Evolutionary conservation across 2,329 filamentous ascomycete genomes (phyloP).

Genomic region (Chaetothyriales sp.): DNA sequence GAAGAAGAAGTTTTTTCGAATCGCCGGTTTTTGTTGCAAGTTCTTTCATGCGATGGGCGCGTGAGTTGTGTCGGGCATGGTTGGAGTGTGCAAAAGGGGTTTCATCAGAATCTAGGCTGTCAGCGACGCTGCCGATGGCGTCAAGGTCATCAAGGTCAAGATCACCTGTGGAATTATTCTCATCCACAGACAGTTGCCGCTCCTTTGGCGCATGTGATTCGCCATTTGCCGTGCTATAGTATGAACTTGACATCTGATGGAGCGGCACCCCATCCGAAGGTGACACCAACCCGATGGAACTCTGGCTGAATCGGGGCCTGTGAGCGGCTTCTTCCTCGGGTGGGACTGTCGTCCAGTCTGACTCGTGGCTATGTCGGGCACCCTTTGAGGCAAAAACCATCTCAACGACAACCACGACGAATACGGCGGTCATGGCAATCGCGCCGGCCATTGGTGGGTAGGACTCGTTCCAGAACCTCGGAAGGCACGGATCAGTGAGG

Average conservation of each 20-base stretch:
- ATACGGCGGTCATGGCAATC: slow-evolving; percentile 31
- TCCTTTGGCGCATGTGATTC: neutral
- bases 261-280: neutral
- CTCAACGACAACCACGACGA: slow-evolving; percentile 37
- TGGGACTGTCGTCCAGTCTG: slow-evolving; percentile 32
- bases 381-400: slow-evolving; percentile 54
- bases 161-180: slow-evolving; percentile 37
- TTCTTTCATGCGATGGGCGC: neutral
- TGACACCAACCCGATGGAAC: neutral
- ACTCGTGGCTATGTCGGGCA: slow-evolving; percentile 42
- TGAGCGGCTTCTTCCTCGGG: slow-evolving; percentile 3
- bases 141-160: slow-evolving; percentile 42
- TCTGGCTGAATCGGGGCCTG: slow-evolving; percentile 4
- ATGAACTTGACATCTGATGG: neutral
- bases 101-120: slow-evolving; percentile 29
- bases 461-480: slow-evolving; percentile 30
- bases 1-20: slow-evolving; percentile 53
- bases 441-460: slow-evolving; percentile 35
- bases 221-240: neutral
- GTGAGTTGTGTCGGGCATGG: slow-evolving; percentile 16
- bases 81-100: slow-evolving; percentile 10
- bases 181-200: slow-evolving; percentile 1
- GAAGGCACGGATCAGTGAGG: slow-evolving; percentile 48
- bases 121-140: slow-evolving; percentile 26
- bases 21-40: slow-evolving; percentile 26